Conservation (phyloP, 257 asterid species). For the Perilla frutescens region DNA sequence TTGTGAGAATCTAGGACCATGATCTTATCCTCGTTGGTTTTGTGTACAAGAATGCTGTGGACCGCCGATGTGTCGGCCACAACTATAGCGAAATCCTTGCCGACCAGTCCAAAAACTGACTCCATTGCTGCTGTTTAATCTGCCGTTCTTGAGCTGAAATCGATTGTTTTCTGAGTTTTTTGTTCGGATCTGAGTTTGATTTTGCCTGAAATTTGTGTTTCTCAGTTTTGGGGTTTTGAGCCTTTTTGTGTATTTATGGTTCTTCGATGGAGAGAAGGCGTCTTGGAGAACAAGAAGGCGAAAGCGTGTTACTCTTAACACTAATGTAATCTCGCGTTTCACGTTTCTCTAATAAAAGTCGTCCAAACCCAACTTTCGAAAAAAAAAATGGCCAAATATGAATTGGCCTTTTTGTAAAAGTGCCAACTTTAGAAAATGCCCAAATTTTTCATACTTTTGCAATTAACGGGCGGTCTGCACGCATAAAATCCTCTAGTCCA, state of each 20-base stretch:
- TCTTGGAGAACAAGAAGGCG: conserved; percentile 72
- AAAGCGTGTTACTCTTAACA: conserved; percentile 10
- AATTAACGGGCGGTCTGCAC: too few relatives aligned
- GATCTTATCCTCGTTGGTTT: conserved; percentile 92
- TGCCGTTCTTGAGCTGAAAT: background rate
- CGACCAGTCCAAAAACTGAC: conserved; percentile 89
- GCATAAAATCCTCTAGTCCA: too few relatives aligned
- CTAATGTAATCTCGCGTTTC: too few relatives aligned
- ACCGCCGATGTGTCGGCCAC: conserved; percentile 97
- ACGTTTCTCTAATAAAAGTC: too few relatives aligned
- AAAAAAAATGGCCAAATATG: too few relatives aligned
- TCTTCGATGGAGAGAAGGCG: conserved; percentile 35
- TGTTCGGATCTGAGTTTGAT: conserved; percentile 40
- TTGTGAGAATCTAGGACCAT: conserved; percentile 95
- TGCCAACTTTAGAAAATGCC: too few relatives aligned
- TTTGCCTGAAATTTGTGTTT: background rate
- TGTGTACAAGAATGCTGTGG: conserved; percentile 94
- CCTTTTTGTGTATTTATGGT: conserved; percentile 11
- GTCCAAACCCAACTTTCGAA: too few relatives aligned
- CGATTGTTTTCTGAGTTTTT: conserved; percentile 3
- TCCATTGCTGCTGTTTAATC: conserved; percentile 56
- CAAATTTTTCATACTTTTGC: too few relatives aligned
- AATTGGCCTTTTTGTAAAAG: too few relatives aligned
- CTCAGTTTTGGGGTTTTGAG: conserved; percentile 26
- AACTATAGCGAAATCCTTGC: conserved; percentile 86